Evolutionary conservation across 75 land plant species (phyloP).

Genomic region (Pseudotsuga menziesii): DNA sequence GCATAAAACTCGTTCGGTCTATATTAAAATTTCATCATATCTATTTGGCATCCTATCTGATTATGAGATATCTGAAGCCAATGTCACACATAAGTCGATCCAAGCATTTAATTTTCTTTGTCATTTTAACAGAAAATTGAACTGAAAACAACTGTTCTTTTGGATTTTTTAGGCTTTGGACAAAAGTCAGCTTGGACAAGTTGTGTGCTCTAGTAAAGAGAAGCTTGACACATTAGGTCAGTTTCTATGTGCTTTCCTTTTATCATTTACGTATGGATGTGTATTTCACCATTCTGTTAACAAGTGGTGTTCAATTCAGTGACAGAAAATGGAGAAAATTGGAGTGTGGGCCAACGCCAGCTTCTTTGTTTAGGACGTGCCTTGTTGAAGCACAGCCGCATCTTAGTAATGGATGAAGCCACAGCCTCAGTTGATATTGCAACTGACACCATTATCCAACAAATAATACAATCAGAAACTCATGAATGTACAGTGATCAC

Average conservation of each 20-base stretch:
- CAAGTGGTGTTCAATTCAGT: slow-evolving; percentile 18
- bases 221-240: slow-evolving; percentile 30
- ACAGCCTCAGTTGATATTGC: slow-evolving; percentile 55
- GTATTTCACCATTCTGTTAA: too few species aligned
- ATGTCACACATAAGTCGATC: too few species aligned
- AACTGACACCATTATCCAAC: slow-evolving; percentile 42
- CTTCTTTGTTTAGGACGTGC: slow-evolving; percentile 44
- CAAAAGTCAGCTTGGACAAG: slow-evolving; percentile 42
- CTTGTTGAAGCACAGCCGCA: slow-evolving; percentile 35
- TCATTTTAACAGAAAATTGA: background rate
- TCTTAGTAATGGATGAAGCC: slow-evolving; percentile 47
- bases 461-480: slow-evolving; percentile 38
- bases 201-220: slow-evolving; percentile 27
- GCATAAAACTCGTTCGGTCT: too few species aligned
- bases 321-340: slow-evolving; percentile 54
- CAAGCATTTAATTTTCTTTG: too few species aligned
- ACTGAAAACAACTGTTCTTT: background rate
- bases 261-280: background rate
- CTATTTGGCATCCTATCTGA: too few species aligned
- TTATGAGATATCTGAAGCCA: too few species aligned
- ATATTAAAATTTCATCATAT: too few species aligned
- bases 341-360: slow-evolving; percentile 54
- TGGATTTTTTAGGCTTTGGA: slow-evolving; percentile 28
- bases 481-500: slow-evolving; percentile 38
- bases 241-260: background rate